phyloP scores from a whole-genome alignment of 2,329 filamentous ascomycete genomes.

The Sporothrix dimorphospora region DNA sequence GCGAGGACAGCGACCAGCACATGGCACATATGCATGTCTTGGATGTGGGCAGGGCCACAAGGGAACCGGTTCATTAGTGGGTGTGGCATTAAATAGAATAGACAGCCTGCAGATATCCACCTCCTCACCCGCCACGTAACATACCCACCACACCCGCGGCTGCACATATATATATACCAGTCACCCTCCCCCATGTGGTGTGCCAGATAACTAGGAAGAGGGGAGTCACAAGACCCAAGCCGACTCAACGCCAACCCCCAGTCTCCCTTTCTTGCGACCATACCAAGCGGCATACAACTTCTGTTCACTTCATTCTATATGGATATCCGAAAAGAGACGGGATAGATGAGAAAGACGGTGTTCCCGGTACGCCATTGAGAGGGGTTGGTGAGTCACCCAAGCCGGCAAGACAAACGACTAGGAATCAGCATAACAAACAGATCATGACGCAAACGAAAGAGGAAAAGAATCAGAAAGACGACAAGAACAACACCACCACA shows the following conservation, averaged over 20 bases:
- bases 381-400: neutral
- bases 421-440: neutral
- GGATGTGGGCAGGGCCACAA: neutral
- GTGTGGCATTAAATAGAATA: neutral
- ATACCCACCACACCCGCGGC: neutral
- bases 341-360: neutral
- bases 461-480: neutral
- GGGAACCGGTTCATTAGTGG: neutral
- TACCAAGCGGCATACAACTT: neutral
- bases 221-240: neutral
- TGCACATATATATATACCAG: conserved; percentile 4
- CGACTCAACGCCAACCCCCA: neutral
- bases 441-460: neutral
- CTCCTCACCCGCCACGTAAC: neutral
- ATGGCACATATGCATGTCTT: conserved; percentile 5
- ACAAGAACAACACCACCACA: neutral
- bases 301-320: neutral
- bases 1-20: neutral
- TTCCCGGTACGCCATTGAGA: neutral
- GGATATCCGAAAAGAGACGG: neutral
- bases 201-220: neutral
- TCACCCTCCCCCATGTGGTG: neutral
- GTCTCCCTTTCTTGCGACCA: neutral
- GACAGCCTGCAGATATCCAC: neutral
- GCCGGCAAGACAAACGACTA: neutral